Evolutionary conservation across 2,329 filamentous ascomycete genomes (phyloP).

Genomic region (Anisogramma anomala): DNA sequence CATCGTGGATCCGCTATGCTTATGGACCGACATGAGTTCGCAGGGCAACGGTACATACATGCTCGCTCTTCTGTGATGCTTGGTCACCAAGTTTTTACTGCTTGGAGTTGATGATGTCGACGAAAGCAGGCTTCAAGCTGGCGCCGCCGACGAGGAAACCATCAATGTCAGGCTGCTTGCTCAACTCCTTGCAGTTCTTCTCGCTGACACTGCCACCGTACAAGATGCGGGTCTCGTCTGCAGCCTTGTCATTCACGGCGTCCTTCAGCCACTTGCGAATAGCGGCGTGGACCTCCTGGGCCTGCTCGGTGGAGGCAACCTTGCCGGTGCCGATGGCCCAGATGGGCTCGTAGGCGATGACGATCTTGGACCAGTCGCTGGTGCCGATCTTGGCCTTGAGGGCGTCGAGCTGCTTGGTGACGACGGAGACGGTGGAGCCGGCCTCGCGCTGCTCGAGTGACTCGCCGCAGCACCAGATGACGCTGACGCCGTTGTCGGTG

Average conservation of each 20-base stretch:
- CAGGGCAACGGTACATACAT: not conserved
- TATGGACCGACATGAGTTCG: too few species aligned
- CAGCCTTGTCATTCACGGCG: slow-evolving; percentile 61
- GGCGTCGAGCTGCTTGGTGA: slow-evolving; percentile 74
- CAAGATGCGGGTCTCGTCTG: slow-evolving; percentile 83
- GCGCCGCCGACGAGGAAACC: slow-evolving; percentile 96
- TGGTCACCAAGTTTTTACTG: slow-evolving; percentile 27
- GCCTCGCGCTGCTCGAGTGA: slow-evolving; percentile 84
- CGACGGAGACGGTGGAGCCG: slow-evolving; percentile 72
- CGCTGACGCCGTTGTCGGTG: slow-evolving; percentile 71
- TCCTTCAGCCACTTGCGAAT: slow-evolving; percentile 82
- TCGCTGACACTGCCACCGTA: slow-evolving; percentile 95
- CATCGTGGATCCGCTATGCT: too few species aligned
- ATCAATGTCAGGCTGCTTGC: slow-evolving; percentile 89
- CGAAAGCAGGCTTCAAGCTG: slow-evolving; percentile 85
- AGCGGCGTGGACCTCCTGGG: slow-evolving; percentile 84
- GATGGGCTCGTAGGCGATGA: slow-evolving; percentile 97
- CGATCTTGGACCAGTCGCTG: slow-evolving; percentile 82
- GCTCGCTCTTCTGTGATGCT: not conserved
- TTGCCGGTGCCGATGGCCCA: slow-evolving; percentile 94
- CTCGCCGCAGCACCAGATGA: slow-evolving; percentile 98
- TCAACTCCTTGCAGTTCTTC: slow-evolving; percentile 93
- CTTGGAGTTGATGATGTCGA: slow-evolving; percentile 50
- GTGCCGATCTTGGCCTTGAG: slow-evolving; percentile 55
- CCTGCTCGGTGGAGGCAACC: slow-evolving; percentile 79